These are phyloP conservation scores for Periconia digitata DNA, from an alignment of 2,329 filamentous ascomycete genomes.

Conservation along the genomic window DNA sequence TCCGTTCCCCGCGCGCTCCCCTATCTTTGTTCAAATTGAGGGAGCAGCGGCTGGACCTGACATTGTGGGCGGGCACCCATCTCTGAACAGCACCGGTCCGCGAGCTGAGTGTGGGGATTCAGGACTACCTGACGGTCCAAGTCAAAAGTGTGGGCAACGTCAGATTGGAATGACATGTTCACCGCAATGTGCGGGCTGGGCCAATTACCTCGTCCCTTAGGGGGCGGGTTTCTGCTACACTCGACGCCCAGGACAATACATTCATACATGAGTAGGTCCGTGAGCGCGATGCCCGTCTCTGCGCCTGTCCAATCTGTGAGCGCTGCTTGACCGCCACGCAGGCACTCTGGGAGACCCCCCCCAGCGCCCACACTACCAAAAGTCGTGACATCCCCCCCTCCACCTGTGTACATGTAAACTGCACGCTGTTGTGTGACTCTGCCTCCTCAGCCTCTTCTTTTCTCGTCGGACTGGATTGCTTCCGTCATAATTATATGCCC, in stretches of 20 bases:
- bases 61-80: background rate
- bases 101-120: background rate
- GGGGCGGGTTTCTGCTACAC: conserved; percentile 21
- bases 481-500: background rate
- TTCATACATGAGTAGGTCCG: conserved; percentile 16
- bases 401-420: background rate
- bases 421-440: background rate
- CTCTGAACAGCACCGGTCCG: too few relatives aligned
- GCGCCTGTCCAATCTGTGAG: conserved; percentile 12
- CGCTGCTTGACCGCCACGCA: conserved; percentile 32
- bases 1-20: background rate
- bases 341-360: background rate
- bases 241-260: background rate
- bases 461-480: background rate
- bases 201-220: background rate
- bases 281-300: conserved; percentile 18
- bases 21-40: background rate
- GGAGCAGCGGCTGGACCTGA: background rate
- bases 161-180: conserved; percentile 14
- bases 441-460: background rate
- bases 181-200: conserved; percentile 22
- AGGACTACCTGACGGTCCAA: background rate
- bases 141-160: background rate
- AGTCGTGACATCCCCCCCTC: too few relatives aligned
- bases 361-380: conserved; percentile 10